Evolutionary conservation across 441 rosid genomes (phyloP), one percentile per base, ranked within the genome.

Genomic region (Bocquillonia castaneifolia): DNA sequence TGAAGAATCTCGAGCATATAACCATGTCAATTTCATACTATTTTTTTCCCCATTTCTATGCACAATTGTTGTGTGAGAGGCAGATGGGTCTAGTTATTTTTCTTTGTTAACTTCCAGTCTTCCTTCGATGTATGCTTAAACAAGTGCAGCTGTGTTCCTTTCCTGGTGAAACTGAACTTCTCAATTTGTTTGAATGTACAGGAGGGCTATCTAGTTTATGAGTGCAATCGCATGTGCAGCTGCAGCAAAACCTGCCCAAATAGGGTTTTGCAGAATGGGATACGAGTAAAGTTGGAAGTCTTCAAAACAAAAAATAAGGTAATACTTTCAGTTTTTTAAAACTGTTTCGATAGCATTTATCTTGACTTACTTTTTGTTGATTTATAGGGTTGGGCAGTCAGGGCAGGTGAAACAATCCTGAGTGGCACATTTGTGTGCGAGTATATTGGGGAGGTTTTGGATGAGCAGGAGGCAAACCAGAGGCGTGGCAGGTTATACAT

Each of bases 191-290:
- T 70, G 68, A 78, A 72, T 48, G 26, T 80, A 81, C 85, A 92
- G 99, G 98, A 91, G 85, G 98, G 99, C 68, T 92, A 96, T 76
- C 96, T 94, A 63, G 96, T 96, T 74, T 96, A 96, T 56, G 99
- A 96, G 87, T 96, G 99, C 85, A 96, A 86, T 82, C 78, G 57
- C 31, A 74, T 78, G 85, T 92, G 99, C 73, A 71, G 82, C 76
- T 96, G 99, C 86, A 72, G 77, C 64, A 81, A 78, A 76, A 72
- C 84, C 69, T 96, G 99, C 79, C 88, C 84, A 7, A 96, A 96
- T 66, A 87, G 99, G 78, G 90, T 92, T 79, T 84, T 92, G 81
- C 99, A 96, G 83, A 88, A 88, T 52, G 98, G 99, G 64, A 74
- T 89, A 36, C 73, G 79, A 53, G 81, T 78, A 60, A 92, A 88